Evolutionary conservation across 805 yeast species (phyloP).

Genomic region (Candida pseudofarinosa): DNA sequence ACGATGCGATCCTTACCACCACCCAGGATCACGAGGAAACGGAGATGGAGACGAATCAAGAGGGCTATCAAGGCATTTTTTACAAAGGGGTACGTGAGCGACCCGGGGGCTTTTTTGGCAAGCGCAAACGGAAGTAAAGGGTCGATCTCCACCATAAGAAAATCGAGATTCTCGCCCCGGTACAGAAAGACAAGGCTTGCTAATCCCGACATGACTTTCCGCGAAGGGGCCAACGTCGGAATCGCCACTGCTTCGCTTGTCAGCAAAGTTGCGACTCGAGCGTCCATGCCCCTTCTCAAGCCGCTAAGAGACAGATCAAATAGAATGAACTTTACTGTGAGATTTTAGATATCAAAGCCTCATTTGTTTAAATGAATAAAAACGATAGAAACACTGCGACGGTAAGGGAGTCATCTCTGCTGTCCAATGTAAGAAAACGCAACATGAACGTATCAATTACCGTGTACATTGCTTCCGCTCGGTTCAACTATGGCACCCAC

Average conservation of each 20-base stretch:
- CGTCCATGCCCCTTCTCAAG: conserved; percentile 15
- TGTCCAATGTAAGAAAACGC: conserved; percentile 1
- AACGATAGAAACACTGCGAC: not conserved
- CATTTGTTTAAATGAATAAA: conserved; percentile 8
- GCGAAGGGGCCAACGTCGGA: conserved; percentile 17
- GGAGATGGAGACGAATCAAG: conserved; percentile 29
- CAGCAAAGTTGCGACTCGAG: conserved; percentile 17
- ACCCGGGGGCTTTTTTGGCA: conserved; percentile 20
- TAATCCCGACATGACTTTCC: conserved; percentile 11
- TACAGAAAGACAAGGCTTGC: conserved; percentile 10
- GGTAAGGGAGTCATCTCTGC: not conserved
- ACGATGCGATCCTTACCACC: conserved; percentile 37
- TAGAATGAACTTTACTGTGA: conserved; percentile 15
- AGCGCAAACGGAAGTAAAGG: conserved; percentile 11
- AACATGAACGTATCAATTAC: no score
- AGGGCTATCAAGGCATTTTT: conserved; percentile 24
- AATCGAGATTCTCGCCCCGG: conserved; percentile 19
- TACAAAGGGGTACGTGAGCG: conserved; percentile 23
- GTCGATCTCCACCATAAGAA: conserved; percentile 21
- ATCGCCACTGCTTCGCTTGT: conserved; percentile 15
- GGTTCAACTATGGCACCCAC: no score
- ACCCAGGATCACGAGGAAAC: conserved; percentile 27
- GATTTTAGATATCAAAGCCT: conserved; percentile 7
- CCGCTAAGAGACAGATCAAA: conserved; percentile 10
- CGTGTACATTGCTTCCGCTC: no score